Conservation (phyloP, 2,329 filamentous ascomycete genomes). For the Aspergillus brunneoviolaceus region DNA sequence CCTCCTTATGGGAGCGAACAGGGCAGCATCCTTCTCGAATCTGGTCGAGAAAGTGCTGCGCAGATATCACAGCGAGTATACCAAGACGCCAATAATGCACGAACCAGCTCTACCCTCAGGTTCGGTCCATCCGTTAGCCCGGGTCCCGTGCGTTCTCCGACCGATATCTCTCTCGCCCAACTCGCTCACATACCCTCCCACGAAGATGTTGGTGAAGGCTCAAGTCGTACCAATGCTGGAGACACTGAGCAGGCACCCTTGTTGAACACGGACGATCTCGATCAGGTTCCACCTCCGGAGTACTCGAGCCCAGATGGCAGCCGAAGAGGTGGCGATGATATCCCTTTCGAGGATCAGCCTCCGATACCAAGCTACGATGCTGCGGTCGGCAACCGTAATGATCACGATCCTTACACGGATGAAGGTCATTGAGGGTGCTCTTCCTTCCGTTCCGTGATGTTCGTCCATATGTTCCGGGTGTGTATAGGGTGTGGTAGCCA, state of each 20-base stretch:
- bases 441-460: not conserved
- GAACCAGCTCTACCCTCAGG: slow-evolving; percentile 77
- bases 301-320: slow-evolving; percentile 58
- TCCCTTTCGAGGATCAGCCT: slow-evolving; percentile 56
- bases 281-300: slow-evolving; percentile 42
- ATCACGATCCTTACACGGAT: slow-evolving; percentile 1
- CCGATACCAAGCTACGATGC: slow-evolving; percentile 83
- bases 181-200: slow-evolving; percentile 69
- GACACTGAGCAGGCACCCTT: slow-evolving; percentile 24
- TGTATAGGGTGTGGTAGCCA: slow-evolving; percentile 13
- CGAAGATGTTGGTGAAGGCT: slow-evolving; percentile 71
- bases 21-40: slow-evolving; percentile 90
- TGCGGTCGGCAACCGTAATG: slow-evolving; percentile 54
- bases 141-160: slow-evolving; percentile 84
- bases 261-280: slow-evolving; percentile 31
- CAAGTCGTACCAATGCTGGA: slow-evolving; percentile 49
- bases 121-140: slow-evolving; percentile 75
- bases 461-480: slow-evolving; percentile 9
- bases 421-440: not conserved
- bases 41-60: slow-evolving; percentile 62
- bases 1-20: slow-evolving; percentile 97
- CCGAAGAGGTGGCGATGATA: slow-evolving; percentile 55
- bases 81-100: slow-evolving; percentile 64
- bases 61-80: slow-evolving; percentile 41
- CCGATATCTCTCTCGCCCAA: slow-evolving; percentile 91